A percentile compares a stretch with the other conserved stretches of the same genome.
Evolutionary conservation across 257 asterid species (phyloP).

Genomic region (Datura wrightii): DNA sequence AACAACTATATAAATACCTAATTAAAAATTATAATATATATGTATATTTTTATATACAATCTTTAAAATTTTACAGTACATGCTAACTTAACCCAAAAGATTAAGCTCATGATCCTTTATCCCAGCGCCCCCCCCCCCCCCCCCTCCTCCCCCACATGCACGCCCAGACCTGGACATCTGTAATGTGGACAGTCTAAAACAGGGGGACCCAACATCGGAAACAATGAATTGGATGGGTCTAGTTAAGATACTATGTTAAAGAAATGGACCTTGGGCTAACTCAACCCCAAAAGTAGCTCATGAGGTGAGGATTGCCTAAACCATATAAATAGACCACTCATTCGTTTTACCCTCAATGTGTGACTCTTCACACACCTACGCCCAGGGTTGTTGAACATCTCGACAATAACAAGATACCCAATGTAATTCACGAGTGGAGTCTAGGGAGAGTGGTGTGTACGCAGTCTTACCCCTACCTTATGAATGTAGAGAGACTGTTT

Average conservation of each 20-base stretch:
- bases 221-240: background rate
- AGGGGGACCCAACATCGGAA: background rate
- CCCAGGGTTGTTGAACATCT: too few species aligned
- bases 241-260: background rate
- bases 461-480: too few species aligned
- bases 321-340: background rate
- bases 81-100: too few species aligned
- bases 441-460: too few species aligned
- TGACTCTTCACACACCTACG: background rate
- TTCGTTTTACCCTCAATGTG: background rate
- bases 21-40: too few species aligned
- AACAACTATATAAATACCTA: too few species aligned
- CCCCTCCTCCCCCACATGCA: background rate
- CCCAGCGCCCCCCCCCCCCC: background rate
- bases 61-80: too few species aligned
- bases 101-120: background rate
- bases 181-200: background rate
- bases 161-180: background rate
- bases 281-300: background rate
- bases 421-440: too few species aligned
- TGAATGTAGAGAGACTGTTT: too few species aligned
- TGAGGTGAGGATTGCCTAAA: background rate
- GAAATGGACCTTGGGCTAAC: background rate
- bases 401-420: too few species aligned
- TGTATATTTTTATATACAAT: too few species aligned